Percentiles rank a stretch among this genome's conserved stretches.
phyloP scores from a whole-genome alignment of 306 rosid genomes.

The Glycine soja region DNA sequence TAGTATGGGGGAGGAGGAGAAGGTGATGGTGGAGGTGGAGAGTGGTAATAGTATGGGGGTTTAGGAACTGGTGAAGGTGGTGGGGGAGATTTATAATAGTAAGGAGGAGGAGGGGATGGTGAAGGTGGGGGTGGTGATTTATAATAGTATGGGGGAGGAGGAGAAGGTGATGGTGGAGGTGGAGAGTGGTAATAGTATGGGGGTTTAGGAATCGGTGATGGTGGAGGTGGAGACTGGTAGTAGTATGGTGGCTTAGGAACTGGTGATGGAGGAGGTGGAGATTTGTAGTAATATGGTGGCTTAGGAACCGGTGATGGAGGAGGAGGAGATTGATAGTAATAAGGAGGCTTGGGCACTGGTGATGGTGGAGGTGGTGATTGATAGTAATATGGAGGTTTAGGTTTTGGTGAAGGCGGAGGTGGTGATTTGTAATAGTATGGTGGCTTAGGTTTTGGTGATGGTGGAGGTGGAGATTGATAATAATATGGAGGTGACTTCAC shows the following conservation, averaged over 20 bases:
- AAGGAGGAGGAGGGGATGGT: no score
- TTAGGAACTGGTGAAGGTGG: no score
- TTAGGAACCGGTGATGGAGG: no score
- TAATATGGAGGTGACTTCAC: constrained; percentile 37
- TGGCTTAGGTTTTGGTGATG: constrained; percentile 29
- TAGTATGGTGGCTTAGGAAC: constrained; percentile 38
- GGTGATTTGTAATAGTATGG: constrained; percentile 45
- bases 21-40: no score
- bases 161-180: not conserved
- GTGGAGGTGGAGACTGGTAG: not conserved
- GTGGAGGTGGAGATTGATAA: constrained; percentile 58
- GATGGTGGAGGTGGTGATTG: constrained; percentile 59
- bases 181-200: constrained; percentile 7
- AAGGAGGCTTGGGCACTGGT: not conserved
- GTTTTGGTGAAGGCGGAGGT: constrained; percentile 48
- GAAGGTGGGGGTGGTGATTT: no score
- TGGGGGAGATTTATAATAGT: no score
- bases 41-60: no score
- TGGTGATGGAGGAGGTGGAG: constrained; percentile 11
- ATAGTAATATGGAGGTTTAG: constrained; percentile 55
- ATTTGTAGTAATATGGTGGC: no score
- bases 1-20: no score
- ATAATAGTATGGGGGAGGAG: no score
- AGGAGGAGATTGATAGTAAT: not conserved
- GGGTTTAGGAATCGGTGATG: not conserved